phyloP scores from a whole-genome alignment of 257 asterid species.

The Echium plantagineum region DNA sequence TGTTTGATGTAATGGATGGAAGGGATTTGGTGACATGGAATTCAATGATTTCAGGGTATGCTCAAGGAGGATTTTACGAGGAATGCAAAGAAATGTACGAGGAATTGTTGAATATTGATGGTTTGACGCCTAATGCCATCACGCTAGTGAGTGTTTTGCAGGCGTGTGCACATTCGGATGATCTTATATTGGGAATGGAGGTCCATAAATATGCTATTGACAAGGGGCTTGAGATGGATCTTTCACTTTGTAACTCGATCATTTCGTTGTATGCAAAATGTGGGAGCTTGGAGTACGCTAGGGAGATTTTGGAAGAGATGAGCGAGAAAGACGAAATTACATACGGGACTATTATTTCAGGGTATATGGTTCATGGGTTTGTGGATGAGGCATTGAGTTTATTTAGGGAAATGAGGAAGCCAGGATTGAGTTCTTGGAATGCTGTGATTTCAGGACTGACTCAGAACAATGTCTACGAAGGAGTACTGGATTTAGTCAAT shows the following conservation, averaged over 20 bases:
- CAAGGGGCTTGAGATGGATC: slow-evolving; percentile 44
- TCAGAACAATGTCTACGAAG: slow-evolving; percentile 50
- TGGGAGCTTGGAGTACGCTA: slow-evolving; percentile 73
- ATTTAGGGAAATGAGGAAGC: slow-evolving; percentile 39
- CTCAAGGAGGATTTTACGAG: slow-evolving; percentile 56
- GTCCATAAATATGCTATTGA: slow-evolving; percentile 53
- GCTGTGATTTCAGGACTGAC: slow-evolving; percentile 67
- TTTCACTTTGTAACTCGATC: slow-evolving; percentile 54
- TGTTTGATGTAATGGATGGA: slow-evolving; percentile 53
- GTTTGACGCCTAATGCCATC: slow-evolving; percentile 43
- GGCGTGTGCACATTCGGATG: slow-evolving; percentile 72
- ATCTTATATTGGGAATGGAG: slow-evolving; percentile 63
- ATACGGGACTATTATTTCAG: slow-evolving; percentile 64
- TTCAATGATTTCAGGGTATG: slow-evolving; percentile 72
- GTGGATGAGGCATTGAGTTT: slow-evolving; percentile 47
- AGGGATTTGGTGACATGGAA: slow-evolving; percentile 83
- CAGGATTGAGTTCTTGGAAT: slow-evolving; percentile 70
- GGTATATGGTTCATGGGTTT: slow-evolving; percentile 75
- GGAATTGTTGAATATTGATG: slow-evolving; percentile 37
- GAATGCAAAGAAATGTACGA: slow-evolving; percentile 58
- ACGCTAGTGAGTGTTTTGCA: slow-evolving; percentile 58
- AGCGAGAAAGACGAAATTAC: slow-evolving; percentile 61
- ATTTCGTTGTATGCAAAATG: slow-evolving; percentile 65
- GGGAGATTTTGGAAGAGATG: slow-evolving; percentile 67
- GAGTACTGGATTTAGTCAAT: slow-evolving; percentile 34